Conservation (phyloP, 805 yeast genomes). For the Priceomyces carsonii region DNA sequence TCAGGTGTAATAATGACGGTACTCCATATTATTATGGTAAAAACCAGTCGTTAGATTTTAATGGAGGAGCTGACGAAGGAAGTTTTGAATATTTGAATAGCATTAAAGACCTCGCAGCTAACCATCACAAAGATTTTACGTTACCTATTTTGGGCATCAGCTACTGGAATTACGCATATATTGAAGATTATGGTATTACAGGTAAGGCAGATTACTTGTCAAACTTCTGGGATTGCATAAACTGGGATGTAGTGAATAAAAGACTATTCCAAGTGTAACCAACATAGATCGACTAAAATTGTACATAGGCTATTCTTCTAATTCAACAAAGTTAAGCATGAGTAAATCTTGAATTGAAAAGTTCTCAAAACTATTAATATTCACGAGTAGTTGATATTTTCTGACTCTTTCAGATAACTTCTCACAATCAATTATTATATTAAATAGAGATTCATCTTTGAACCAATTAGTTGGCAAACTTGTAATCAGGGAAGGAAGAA, state of each 20-base stretch:
- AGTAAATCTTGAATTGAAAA: conserved; percentile 20
- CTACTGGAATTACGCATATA: conserved; percentile 88
- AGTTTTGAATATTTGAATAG: conserved; percentile 49
- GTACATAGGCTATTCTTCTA: conserved; percentile 8
- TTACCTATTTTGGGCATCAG: conserved; percentile 77
- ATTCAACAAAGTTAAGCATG: conserved; percentile 22
- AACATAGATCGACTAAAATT: conserved; percentile 4
- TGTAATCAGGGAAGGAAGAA: conserved; percentile 32
- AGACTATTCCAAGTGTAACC: conserved; percentile 43
- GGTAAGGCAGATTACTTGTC: conserved; percentile 74
- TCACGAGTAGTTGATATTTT: conserved; percentile 17
- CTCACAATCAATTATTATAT: conserved; percentile 30
- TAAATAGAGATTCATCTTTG: conserved; percentile 25
- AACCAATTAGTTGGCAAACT: conserved; percentile 40
- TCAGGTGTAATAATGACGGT: conserved; percentile 70
- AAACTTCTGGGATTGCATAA: conserved; percentile 73
- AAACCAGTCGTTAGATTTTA: conserved; percentile 74
- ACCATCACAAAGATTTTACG: conserved; percentile 55
- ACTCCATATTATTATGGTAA: conserved; percentile 71
- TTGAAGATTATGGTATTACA: conserved; percentile 77
- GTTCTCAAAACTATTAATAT: conserved; percentile 14
- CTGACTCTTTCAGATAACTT: conserved; percentile 19
- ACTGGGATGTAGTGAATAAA: conserved; percentile 75
- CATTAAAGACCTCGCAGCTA: conserved; percentile 42
- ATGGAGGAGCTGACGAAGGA: conserved; percentile 62